Base-by-base conservation (phyloP, 2,329 filamentous ascomycete species). In the Cadophora luteo-olivacea region DNA sequence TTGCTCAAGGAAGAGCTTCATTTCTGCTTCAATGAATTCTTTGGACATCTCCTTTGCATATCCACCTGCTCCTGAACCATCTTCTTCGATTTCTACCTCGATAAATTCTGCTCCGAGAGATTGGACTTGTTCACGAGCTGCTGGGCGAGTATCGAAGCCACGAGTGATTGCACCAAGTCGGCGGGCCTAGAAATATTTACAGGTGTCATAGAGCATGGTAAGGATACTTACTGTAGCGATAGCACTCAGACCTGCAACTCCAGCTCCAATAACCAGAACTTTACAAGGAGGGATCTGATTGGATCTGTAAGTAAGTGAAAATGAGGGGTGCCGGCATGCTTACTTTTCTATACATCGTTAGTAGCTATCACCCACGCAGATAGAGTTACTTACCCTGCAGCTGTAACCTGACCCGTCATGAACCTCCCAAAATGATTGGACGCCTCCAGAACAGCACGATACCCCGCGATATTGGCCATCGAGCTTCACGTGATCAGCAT, bases 11-110 rank as follows among this genome's bases (percentile, higher is more conserved):
- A 97, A 97, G 0, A 97, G 85, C 79, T 92, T 94, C 93, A 97
- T 97, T 79, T 97, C 93, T 6, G 93, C 93, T 69, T 93, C 92
- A 78, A 96, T 93, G 76, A 97, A 97, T 73, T 95, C 93, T 76
- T 95, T 94, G 65, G 92, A 96, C 93, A 97, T 97, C 77, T 94
- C 92, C 77, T 97, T 97, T 64, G 92, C 93, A 76, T 97, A 97
- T 19, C 94, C 94, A 33, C 94, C 93, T 9, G 91, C 89, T 2
- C 93, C 93, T 14, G 91, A 89, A 1, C 94, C 94, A 69, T 96
- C 93, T 80, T 97, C 94, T 73, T 95, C 79, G 25, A 97, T 84
- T 16, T 93, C 91, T 25, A 97, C 93, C 79, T 97, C 92, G 73
- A 97, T 87, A 75, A 97, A 97, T 76, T 97, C 94, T 22, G 93